Evolutionary conservation across 1,284 basidiomycete species (phyloP).

Genomic region (Mycosarcoma mackinlayi): DNA sequence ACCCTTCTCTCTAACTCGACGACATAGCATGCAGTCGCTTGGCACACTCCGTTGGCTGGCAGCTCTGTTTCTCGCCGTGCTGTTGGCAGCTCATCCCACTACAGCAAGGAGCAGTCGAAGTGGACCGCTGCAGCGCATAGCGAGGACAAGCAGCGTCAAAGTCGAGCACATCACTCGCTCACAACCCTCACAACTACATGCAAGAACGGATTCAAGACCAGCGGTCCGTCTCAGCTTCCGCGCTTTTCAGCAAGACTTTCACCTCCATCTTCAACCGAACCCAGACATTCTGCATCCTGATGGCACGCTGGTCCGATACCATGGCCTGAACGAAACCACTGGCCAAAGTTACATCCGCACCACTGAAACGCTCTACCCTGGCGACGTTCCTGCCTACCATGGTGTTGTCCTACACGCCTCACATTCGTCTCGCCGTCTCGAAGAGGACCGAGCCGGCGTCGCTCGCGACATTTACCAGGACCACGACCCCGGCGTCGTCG

Average conservation of each 20-base stretch:
- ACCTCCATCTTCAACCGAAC: slow-evolving; percentile 59
- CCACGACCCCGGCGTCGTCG: slow-evolving; percentile 49
- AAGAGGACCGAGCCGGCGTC: slow-evolving; percentile 53
- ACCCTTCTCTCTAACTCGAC: no score
- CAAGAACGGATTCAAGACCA: slow-evolving; percentile 14
- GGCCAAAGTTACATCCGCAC: slow-evolving; percentile 29
- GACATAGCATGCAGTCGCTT: slow-evolving; percentile 22
- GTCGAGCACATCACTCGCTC: slow-evolving; percentile 15
- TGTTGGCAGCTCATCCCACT: slow-evolving; percentile 12
- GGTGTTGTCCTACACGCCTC: slow-evolving; percentile 57
- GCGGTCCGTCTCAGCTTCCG: slow-evolving; percentile 55
- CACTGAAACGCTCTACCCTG: slow-evolving; percentile 37
- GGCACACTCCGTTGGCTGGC: slow-evolving; percentile 23
- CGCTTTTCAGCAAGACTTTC: slow-evolving; percentile 56
- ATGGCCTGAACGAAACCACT: slow-evolving; percentile 35
- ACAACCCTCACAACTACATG: slow-evolving; percentile 4
- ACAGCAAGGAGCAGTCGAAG: slow-evolving; percentile 35
- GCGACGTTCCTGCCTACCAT: slow-evolving; percentile 60
- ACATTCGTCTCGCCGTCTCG: slow-evolving; percentile 40
- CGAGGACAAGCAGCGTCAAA: slow-evolving; percentile 27
- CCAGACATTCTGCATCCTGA: slow-evolving; percentile 57
- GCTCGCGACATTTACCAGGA: slow-evolving; percentile 46
- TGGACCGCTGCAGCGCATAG: slow-evolving; percentile 39
- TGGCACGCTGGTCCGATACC: slow-evolving; percentile 50
- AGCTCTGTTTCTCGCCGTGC: slow-evolving; percentile 26